These are phyloP conservation scores for Penicillium italicum DNA, from an alignment of 2,329 filamentous ascomycete species.

Conservation along the genomic window DNA sequence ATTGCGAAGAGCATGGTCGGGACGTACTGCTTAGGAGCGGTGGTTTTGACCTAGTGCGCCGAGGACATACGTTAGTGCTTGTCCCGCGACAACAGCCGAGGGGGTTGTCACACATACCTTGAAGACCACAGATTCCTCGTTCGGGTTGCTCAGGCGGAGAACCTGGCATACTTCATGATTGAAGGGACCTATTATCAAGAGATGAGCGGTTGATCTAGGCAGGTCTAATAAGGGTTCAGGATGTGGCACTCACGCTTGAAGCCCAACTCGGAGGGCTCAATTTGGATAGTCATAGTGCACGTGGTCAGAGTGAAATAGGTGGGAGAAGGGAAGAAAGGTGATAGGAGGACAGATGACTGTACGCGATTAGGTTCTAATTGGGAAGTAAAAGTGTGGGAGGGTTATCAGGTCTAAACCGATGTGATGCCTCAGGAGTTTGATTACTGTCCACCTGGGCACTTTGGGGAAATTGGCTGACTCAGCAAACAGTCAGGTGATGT, in stretches of 20 bases:
- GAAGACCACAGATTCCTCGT: constrained; percentile 59
- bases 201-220: constrained; percentile 20
- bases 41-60: constrained; percentile 82
- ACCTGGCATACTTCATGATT: constrained; percentile 61
- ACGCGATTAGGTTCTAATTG: constrained; percentile 13
- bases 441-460: constrained; percentile 15
- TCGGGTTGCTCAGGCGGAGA: constrained; percentile 57
- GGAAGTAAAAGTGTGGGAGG: constrained; percentile 5
- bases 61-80: constrained; percentile 24
- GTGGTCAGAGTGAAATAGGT: background rate
- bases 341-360: background rate
- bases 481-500: constrained; percentile 34
- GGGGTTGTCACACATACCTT: constrained; percentile 49
- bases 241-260: constrained; percentile 68
- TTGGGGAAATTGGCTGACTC: constrained; percentile 17
- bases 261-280: constrained; percentile 84
- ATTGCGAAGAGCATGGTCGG: constrained; percentile 20
- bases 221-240: background rate
- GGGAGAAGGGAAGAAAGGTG: background rate
- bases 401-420: constrained; percentile 19
- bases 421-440: constrained; percentile 22
- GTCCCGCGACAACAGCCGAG: constrained; percentile 10
- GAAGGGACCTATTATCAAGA: constrained; percentile 53
- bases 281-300: constrained; percentile 82
- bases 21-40: constrained; percentile 93